These are phyloP conservation scores for Cladorrhinum sp. DNA, from an alignment of 2,329 filamentous ascomycete genomes.

Conservation along the genomic window DNA sequence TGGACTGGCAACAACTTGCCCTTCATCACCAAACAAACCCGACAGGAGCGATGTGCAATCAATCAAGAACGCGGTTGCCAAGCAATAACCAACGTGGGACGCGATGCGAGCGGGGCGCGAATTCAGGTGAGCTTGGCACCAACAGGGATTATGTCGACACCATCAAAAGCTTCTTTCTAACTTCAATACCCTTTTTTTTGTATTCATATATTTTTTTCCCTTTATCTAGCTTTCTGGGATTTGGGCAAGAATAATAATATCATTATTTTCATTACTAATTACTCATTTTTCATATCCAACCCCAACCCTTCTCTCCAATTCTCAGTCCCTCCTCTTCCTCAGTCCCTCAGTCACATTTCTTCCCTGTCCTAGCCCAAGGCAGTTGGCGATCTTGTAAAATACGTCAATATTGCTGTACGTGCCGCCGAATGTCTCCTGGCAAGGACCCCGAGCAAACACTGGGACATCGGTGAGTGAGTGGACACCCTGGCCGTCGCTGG, in stretches of 20 bases:
- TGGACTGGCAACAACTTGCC: background rate
- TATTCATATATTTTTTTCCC: background rate
- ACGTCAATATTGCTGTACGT: slow-evolving; percentile 69
- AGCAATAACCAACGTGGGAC: background rate
- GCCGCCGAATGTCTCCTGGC: slow-evolving; percentile 72
- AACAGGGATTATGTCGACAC: background rate
- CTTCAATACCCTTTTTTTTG: background rate
- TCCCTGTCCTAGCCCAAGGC: slow-evolving; percentile 53
- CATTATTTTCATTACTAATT: background rate
- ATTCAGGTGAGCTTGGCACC: slow-evolving; percentile 13
- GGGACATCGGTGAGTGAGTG: slow-evolving; percentile 77
- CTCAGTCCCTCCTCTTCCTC: background rate
- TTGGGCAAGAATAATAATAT: background rate
- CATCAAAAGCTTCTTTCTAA: too few relatives aligned
- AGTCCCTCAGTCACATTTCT: slow-evolving; percentile 28
- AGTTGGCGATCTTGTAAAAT: slow-evolving; percentile 71
- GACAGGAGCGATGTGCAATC: background rate
- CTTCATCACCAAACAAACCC: background rate
- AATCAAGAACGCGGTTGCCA: slow-evolving; percentile 14
- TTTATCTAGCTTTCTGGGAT: too few relatives aligned
- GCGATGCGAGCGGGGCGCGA: slow-evolving; percentile 15
- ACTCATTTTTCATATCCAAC: background rate
- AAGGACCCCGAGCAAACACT: slow-evolving; percentile 62
- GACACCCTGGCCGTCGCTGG: slow-evolving; percentile 63
- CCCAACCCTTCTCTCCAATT: background rate